phyloP scores from a whole-genome alignment of 495 filamentous ascomycete species.

The Aspergillus bridgeri region DNA sequence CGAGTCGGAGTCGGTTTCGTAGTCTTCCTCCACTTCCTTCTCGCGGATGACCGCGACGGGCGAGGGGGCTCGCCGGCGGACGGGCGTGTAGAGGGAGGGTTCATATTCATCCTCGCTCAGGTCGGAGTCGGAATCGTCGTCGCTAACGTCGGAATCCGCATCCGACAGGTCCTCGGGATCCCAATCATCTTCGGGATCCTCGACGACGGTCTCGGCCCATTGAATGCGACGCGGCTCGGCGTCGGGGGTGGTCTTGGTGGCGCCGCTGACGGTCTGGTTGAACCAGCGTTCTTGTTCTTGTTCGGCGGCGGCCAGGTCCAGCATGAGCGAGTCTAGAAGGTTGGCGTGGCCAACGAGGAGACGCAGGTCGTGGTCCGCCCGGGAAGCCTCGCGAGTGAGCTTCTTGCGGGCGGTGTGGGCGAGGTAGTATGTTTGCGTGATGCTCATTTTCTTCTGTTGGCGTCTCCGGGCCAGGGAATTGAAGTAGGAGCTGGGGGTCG shows the following conservation, averaged over 20 bases:
- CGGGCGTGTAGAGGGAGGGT: slow-evolving; percentile 31
- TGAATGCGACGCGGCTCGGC: slow-evolving; percentile 70
- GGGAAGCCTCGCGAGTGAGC: slow-evolving; percentile 86
- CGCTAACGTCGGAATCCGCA: slow-evolving; percentile 51
- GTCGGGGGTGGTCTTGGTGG: slow-evolving; percentile 50
- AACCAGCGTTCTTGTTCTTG: slow-evolving; percentile 97
- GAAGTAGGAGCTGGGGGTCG: slow-evolving; percentile 33
- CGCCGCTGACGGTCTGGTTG: slow-evolving; percentile 86
- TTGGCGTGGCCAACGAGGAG: slow-evolving; percentile 96
- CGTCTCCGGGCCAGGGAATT: slow-evolving; percentile 34
- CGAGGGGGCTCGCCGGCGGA: slow-evolving; percentile 39
- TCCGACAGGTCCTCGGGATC: slow-evolving; percentile 60
- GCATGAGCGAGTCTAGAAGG: slow-evolving; percentile 92
- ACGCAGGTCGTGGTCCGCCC: slow-evolving; percentile 88
- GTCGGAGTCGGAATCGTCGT: slow-evolving; percentile 52
- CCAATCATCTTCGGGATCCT: slow-evolving; percentile 71
- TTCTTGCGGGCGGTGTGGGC: slow-evolving; percentile 94
- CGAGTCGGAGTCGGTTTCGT: slow-evolving; percentile 50
- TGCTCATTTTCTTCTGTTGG: slow-evolving; percentile 80
- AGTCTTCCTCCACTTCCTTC: slow-evolving; percentile 45
- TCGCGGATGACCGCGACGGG: slow-evolving; percentile 37
- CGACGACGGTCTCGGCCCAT: slow-evolving; percentile 78
- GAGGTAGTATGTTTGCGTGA: slow-evolving; percentile 96
- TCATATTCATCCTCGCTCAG: slow-evolving; percentile 55
- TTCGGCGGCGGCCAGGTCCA: slow-evolving; percentile 92